These are phyloP conservation scores for Aureobasidium sp. DNA, from an alignment of 2,329 filamentous ascomycete species.

Conservation along the genomic window DNA sequence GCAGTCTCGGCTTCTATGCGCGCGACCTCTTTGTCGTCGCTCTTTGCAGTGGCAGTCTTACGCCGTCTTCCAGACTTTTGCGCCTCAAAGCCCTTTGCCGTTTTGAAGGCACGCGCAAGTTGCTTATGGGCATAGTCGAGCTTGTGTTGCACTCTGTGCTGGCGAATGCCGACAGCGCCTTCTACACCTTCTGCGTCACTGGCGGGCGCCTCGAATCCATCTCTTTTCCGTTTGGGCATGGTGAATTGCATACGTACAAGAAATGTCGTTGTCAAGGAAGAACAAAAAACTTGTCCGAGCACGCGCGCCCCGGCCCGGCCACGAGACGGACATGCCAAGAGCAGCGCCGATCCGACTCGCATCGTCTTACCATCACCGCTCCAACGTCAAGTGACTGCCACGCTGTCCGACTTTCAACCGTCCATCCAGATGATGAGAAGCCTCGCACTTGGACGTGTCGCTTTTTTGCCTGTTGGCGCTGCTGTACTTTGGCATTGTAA, in stretches of 20 bases:
- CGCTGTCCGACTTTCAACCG: not conserved
- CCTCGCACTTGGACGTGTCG: not conserved
- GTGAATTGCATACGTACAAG: conserved; percentile 1
- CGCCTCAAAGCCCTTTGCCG: conserved; percentile 66
- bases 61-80: conserved; percentile 61
- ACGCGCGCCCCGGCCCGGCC: not conserved
- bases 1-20: conserved; percentile 56
- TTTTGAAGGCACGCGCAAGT: conserved; percentile 59
- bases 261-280: not conserved
- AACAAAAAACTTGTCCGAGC: conserved; percentile 3
- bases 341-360: not conserved
- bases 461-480: conserved; percentile 2
- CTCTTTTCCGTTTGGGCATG: conserved; percentile 27
- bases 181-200: conserved; percentile 16
- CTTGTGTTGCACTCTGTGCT: conserved; percentile 43
- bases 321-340: not conserved
- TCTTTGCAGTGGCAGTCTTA: conserved; percentile 43
- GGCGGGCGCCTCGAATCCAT: conserved; percentile 13
- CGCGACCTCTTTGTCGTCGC: conserved; percentile 39
- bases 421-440: not conserved
- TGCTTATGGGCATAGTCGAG: conserved; percentile 48
- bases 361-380: not conserved
- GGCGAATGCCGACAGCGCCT: conserved; percentile 15
- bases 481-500: not conserved
- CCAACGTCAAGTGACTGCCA: conserved; percentile 8